Conservation (phyloP, 2,329 filamentous ascomycete species). For the Coniochaeta prunicola region DNA sequence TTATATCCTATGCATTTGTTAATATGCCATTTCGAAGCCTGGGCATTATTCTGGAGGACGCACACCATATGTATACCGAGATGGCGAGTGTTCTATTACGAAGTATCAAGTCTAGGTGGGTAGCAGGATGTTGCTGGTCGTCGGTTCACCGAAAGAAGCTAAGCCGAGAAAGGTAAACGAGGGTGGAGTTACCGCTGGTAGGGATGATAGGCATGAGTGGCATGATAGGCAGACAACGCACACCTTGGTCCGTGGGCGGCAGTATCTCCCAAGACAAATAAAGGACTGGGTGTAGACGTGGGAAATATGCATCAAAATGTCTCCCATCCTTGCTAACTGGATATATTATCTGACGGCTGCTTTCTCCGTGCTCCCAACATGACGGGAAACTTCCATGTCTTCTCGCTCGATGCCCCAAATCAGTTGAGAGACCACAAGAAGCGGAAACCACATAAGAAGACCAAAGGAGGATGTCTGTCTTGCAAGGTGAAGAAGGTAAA, state of each 20-base stretch:
- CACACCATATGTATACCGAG: slow-evolving; percentile 10
- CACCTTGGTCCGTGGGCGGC: background rate
- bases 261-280: background rate
- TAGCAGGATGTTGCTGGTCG: too few species aligned
- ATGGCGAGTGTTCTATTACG: slow-evolving; percentile 4
- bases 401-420: slow-evolving; percentile 18
- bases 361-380: background rate
- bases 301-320: background rate
- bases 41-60: slow-evolving; percentile 11
- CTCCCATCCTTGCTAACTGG: background rate
- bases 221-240: background rate
- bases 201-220: background rate
- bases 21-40: background rate
- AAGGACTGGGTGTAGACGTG: background rate
- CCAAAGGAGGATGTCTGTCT: slow-evolving; percentile 11
- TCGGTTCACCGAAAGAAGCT: background rate
- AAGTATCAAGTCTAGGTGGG: background rate
- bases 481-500: slow-evolving; percentile 17
- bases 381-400: slow-evolving; percentile 12
- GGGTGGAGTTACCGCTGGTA: background rate
- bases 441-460: slow-evolving; percentile 14
- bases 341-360: background rate
- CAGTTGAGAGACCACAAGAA: slow-evolving; percentile 14
- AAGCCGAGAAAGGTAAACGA: background rate
- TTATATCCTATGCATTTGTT: background rate